Evolutionary conservation across 1,284 basidiomycete species (phyloP), one percentile per base, ranked within the genome.

Genomic region (Puccinia horiana): DNA sequence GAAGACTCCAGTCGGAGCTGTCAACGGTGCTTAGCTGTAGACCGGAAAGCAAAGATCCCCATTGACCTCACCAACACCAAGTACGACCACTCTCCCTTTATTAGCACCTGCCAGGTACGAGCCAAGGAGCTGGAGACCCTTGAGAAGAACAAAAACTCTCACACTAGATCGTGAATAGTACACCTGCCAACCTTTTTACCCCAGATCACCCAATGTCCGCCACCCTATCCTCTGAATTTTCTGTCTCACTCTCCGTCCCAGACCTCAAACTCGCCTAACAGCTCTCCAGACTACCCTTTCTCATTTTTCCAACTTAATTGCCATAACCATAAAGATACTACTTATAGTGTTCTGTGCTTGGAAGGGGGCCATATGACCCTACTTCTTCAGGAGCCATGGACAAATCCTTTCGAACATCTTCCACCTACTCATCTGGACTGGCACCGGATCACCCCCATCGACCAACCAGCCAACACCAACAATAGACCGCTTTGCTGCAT

Each of bases 301-400:
- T 44, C 67, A 37, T 26, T 70, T n/a, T 26, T 70, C 1, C 67
- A 74, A 35, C 72, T 74, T 11, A 74, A 74, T 29, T 74, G 72
- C 42, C 72, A 74, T 37, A 74, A 74, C 32, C 72, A 29, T 3
- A 54, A 74, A 35, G 72, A 74, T 29, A 74, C 72, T 14, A 74
- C 72, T 12, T 26, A 54, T 23, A 74, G 72, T 40, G 20, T 35
- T 6, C 49, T 74, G 12, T 26, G 47, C 42, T 26, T n/a, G 16
- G 44, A 72, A 72, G 35, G 26, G 4, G 18, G n/a, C 2, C 20
- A 42, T 18, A 26, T 58, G 23, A 26, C 35, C 52, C 32, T 75
- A 16, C 14, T 58, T 32, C 6, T 65, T 12, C 52, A 56, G 32
- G 72, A 74, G 3, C 72, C 72, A 32, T 74, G 72, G 72, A 54